These are phyloP conservation scores for Mrakia frigida DNA, from an alignment of 768 basidiomycete species.

Conservation along the genomic window DNA sequence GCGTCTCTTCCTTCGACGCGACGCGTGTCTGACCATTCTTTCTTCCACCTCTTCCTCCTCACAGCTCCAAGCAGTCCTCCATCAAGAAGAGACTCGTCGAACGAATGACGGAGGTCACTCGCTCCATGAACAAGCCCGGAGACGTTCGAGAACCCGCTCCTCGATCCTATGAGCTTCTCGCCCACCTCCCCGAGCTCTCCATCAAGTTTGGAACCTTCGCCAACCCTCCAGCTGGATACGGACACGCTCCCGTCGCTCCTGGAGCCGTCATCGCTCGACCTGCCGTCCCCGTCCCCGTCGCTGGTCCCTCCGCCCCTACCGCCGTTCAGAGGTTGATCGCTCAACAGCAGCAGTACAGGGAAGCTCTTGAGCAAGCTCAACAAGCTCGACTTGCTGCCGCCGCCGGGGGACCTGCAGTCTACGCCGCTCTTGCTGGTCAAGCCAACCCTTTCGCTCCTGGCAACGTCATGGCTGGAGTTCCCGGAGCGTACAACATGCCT, in stretches of 20 bases:
- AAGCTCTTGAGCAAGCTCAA: not conserved
- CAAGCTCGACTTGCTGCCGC: not conserved
- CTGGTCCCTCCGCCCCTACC: not conserved
- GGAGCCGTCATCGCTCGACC: not conserved
- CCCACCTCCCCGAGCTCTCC: constrained; percentile 14
- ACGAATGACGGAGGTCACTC: constrained; percentile 6
- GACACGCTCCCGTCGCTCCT: not conserved
- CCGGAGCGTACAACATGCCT: not conserved
- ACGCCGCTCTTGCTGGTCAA: constrained; percentile 1
- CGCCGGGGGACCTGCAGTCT: not conserved
- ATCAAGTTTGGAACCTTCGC: constrained; percentile 10
- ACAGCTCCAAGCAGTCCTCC: not conserved
- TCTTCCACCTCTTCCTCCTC: not conserved
- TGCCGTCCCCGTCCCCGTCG: not conserved
- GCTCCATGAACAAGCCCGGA: not conserved
- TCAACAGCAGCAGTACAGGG: not conserved
- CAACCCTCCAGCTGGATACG: not conserved
- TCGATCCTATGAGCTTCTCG: not conserved
- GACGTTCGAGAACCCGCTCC: not conserved
- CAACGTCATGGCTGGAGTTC: not conserved
- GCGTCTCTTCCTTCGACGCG: not conserved
- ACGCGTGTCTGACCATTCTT: no score
- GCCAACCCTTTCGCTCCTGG: not conserved
- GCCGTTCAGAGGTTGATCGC: not conserved
- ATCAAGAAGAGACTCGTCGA: constrained; percentile 11